Evolutionary conservation across 441 rosid genomes (phyloP), one percentile per base, ranked within the genome.

Genomic region (Pelargonium australe): DNA sequence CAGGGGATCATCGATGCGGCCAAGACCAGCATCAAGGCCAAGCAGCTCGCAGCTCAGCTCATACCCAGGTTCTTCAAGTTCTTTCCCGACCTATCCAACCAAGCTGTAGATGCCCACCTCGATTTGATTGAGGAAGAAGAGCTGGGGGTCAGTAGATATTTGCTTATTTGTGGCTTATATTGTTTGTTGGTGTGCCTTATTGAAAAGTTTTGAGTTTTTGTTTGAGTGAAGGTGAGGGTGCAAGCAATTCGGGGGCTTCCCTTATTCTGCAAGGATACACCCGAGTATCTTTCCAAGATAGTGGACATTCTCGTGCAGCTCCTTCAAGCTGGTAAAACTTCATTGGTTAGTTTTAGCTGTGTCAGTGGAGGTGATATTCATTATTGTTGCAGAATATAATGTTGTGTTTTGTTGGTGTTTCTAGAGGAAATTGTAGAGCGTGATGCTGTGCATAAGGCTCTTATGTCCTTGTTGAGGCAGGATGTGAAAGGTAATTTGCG

Each of bases 1-100:
- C 85, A 90, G 74, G 99, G 98, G 55, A 95, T 92, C 67, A 85
- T 95, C 0, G 86, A 86, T 66, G 86, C 89, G 9, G 75, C 98
- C 0, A 90, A 87, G 69, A 85, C 92, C 49, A 92, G 90, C 67
- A 69, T 83, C 58, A 92, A 92, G 86, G 86, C 97, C 0, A 95
- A 90, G 78, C 99, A 95, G 73, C 85, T 95, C 82, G 97, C 96
- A 0, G 97, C 98, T 16, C 99, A 92, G 91, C 88, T 95, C n/a
- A 95, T 95, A 71, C 99, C 99, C 11, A 85, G 99, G 70, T 95
- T 88, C 85, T 92, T 92, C 84, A 92, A 90, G 85, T 95, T 85
- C 84, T 95, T 95, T 79, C 99, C 99, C 37, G 79, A 78, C 76
- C 87, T 92, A 23, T 79, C 87, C 43, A 77, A 69, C 53, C 84